Evolutionary conservation across 179 eudicot genomes (phyloP), one percentile per base, ranked within the genome.

Genomic region (Nepenthes alata): DNA sequence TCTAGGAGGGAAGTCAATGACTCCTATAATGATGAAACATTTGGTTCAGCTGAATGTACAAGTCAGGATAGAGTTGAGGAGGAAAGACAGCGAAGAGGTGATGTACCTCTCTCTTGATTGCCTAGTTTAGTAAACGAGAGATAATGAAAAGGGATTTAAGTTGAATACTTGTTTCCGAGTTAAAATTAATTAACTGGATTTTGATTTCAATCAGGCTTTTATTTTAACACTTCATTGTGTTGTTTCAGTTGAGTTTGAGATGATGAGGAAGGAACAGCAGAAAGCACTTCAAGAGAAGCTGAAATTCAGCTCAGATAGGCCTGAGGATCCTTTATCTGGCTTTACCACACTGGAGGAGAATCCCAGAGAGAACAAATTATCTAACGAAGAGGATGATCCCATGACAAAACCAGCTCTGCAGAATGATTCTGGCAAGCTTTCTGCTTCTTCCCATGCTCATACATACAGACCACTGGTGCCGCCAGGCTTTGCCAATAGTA

Each of bases 251-350:
- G 88, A 95, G 57, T 93, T 93, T 80, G 97, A 93, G 72, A 75
- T 79, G 66, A 90, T 90, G 95, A 80, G 99, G 79, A 83, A 87
- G 81, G 95, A 93, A 72, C 97, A 93, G 50, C 99, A 83, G 5
- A 90, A 85, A 70, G 77, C 65, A 72, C 79, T 87, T 34, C 95
- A 87, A 71, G 96, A 85, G 73, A 93, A 89, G 73, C 85, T 83
- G 72, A 93, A 80, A 37, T 41, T 49, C 41, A 83, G 67, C 61
- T 61, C 68, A 60, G 83, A 75, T 65, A 89, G 80, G 78, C 82
- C 61, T 44, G 83, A 75, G 75, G 67, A 78, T 53, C 68, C 69
- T 45, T 53, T 74, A 50, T 53, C 83, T 45, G 86, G 73, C 39
- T 34, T 80, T 52, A 25, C 60, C 16, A 68, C 67, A 53, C 52